A percentile compares a stretch with the other conserved stretches of the same genome.
Evolutionary conservation across 2,329 filamentous ascomycete genomes (phyloP).

Genomic region (Cladosporium sp.): DNA sequence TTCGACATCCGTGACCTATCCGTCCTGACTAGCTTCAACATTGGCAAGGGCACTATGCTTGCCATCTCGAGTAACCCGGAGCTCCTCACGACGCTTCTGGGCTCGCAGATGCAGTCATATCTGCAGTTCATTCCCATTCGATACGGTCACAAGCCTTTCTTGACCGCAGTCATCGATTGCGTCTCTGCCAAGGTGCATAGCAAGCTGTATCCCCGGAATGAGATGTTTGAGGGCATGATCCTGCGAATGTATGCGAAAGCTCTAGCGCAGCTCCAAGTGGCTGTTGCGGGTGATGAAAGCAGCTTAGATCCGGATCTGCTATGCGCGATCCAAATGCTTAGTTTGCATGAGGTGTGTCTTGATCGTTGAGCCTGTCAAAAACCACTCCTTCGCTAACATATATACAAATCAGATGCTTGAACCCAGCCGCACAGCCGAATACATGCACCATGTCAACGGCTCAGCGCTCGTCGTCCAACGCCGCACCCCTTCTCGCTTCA

Average conservation of each 20-base stretch:
- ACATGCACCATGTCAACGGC: slow-evolving; percentile 38
- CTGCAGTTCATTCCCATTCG: slow-evolving; percentile 28
- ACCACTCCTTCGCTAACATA: not conserved
- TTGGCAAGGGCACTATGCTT: slow-evolving; percentile 17
- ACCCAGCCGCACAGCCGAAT: slow-evolving; percentile 32
- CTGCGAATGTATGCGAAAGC: slow-evolving; percentile 28
- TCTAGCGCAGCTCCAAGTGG: slow-evolving; percentile 25
- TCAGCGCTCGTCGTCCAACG: slow-evolving; percentile 36
- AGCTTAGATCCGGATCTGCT: slow-evolving; percentile 27
- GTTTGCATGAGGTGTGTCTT: slow-evolving; percentile 29
- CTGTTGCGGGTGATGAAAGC: slow-evolving; percentile 21
- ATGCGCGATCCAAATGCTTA: slow-evolving; percentile 27
- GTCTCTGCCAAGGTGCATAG: slow-evolving; percentile 27
- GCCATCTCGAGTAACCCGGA: slow-evolving; percentile 6
- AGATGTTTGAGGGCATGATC: slow-evolving; percentile 8
- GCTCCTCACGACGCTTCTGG: slow-evolving; percentile 19
- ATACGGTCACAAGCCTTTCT: slow-evolving; percentile 26
- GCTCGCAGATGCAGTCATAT: slow-evolving; percentile 25
- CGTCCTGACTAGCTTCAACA: slow-evolving; percentile 31
- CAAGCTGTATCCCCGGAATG: slow-evolving; percentile 21
- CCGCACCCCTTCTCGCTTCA: slow-evolving; percentile 34
- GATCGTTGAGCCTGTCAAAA: not conserved
- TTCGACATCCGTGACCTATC: slow-evolving; percentile 29
- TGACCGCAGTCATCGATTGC: slow-evolving; percentile 29
- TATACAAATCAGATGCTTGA: slow-evolving; percentile 32